A percentile compares a stretch with the other conserved stretches of the same genome.
Evolutionary conservation across 2,329 filamentous ascomycete genomes (phyloP).

Genomic region (Diaporthe ampelina): DNA sequence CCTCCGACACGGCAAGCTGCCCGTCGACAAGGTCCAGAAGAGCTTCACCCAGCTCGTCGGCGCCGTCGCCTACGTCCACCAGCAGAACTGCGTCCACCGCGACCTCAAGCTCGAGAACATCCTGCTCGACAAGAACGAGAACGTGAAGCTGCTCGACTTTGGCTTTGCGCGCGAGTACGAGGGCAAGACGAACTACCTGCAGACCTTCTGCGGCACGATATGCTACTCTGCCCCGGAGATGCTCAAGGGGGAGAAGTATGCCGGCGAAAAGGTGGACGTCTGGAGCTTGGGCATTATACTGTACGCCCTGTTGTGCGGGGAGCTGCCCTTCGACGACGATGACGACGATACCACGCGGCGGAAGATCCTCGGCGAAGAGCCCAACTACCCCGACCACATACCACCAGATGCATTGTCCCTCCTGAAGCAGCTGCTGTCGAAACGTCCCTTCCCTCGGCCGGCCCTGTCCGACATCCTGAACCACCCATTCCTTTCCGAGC

Average conservation of each 20-base stretch:
- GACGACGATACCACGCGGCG: conserved; percentile 89
- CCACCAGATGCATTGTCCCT: conserved; percentile 83
- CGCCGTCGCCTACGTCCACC: conserved; percentile 94
- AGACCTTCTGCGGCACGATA: conserved; percentile 97
- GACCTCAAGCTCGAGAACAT: conserved; percentile 98
- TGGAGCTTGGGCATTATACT: conserved; percentile 92
- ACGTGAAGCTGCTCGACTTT: conserved; percentile 98
- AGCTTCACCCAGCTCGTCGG: conserved; percentile 97
- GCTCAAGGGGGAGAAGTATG: conserved; percentile 98
- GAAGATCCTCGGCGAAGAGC: conserved; percentile 88
- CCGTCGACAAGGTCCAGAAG: conserved; percentile 89
- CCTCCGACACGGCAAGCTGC: conserved; percentile 85
- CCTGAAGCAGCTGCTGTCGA: conserved; percentile 86
- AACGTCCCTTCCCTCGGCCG: conserved; percentile 87
- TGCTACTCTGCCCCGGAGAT: conserved; percentile 99
- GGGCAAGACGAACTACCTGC: conserved; percentile 91
- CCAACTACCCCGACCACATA: conserved; percentile 85
- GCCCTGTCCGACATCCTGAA: conserved; percentile 86
- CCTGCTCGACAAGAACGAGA: conserved; percentile 93
- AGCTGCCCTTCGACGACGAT: conserved; percentile 96
- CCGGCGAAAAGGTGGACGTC: conserved; percentile 96
- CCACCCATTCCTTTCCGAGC: conserved; percentile 88
- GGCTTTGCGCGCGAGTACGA: conserved; percentile 98
- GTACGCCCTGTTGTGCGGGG: conserved; percentile 85
- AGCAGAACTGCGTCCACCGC: conserved; percentile 94